phyloP scores from a whole-genome alignment of 2,329 filamentous ascomycete genomes.

The Ampelomyces quisqualis region DNA sequence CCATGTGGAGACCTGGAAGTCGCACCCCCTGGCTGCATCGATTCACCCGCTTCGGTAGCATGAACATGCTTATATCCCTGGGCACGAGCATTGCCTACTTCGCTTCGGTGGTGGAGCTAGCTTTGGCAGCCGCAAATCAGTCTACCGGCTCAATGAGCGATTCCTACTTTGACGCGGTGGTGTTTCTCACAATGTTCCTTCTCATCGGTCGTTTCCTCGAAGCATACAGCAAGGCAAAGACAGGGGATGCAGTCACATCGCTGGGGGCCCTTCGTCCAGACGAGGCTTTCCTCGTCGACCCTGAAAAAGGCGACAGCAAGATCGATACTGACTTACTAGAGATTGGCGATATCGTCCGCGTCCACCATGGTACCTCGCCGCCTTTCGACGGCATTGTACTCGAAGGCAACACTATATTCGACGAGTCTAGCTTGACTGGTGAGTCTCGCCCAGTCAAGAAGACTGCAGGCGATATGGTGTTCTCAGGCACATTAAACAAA shows the following conservation, averaged over 20 bases:
- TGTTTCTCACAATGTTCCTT: conserved; percentile 87
- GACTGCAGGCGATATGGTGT: conserved; percentile 62
- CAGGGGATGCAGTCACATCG: conserved; percentile 80
- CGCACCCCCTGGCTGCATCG: conserved; percentile 69
- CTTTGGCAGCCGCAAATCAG: conserved; percentile 54
- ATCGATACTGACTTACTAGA: conserved; percentile 66
- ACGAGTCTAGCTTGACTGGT: conserved; percentile 87
- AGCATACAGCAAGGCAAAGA: conserved; percentile 87
- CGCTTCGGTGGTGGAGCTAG: conserved; percentile 75
- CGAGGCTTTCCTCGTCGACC: conserved; percentile 69
- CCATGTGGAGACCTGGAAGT: conserved; percentile 76
- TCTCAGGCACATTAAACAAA: conserved; percentile 74
- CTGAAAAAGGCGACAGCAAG: conserved; percentile 43
- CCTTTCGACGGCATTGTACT: conserved; percentile 74
- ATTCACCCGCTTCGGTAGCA: conserved; percentile 92
- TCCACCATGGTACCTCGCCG: conserved; percentile 78
- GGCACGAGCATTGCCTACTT: conserved; percentile 87
- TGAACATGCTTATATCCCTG: conserved; percentile 90
- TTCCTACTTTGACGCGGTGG: conserved; percentile 85
- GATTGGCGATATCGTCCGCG: conserved; percentile 59
- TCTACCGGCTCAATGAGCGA: conserved; percentile 39
- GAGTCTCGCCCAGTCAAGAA: conserved; percentile 71
- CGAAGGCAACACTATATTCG: conserved; percentile 65
- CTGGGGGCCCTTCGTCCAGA: conserved; percentile 75
- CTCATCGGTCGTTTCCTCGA: conserved; percentile 74